Evolutionary conservation across 2,329 filamentous ascomycete species (phyloP).

Genomic region (Pseudogymnoascus sp.): DNA sequence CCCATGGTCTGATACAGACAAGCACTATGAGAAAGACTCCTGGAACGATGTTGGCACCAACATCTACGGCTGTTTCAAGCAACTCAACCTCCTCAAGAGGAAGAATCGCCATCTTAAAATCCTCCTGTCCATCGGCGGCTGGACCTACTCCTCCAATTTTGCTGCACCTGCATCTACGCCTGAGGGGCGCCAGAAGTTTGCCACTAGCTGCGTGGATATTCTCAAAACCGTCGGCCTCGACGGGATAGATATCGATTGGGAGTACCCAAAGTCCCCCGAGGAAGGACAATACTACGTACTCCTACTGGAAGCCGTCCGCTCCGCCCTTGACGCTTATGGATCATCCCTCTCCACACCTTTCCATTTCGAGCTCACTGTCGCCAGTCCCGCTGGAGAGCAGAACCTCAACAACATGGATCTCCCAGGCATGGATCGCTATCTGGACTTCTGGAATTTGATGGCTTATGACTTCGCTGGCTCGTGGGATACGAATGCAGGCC

Average conservation of each 20-base stretch:
- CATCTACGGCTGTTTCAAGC: slow-evolving; percentile 82
- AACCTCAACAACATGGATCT: slow-evolving; percentile 59
- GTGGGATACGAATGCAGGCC: slow-evolving; percentile 66
- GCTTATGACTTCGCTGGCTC: slow-evolving; percentile 82
- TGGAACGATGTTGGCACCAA: slow-evolving; percentile 71
- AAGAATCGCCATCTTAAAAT: slow-evolving; percentile 77
- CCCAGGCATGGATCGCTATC: slow-evolving; percentile 54
- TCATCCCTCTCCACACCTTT: slow-evolving; percentile 31
- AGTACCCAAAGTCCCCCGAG: slow-evolving; percentile 49
- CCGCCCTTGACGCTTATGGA: slow-evolving; percentile 52
- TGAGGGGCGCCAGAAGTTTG: slow-evolving; percentile 64
- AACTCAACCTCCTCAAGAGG: slow-evolving; percentile 77
- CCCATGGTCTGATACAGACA: slow-evolving; percentile 62
- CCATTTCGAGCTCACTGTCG: slow-evolving; percentile 59
- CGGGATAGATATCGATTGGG: slow-evolving; percentile 63
- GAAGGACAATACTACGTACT: slow-evolving; percentile 54
- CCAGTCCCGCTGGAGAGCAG: slow-evolving; percentile 53
- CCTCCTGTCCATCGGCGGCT: slow-evolving; percentile 81
- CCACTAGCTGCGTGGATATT: slow-evolving; percentile 63
- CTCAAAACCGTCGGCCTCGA: slow-evolving; percentile 77
- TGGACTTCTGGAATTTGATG: slow-evolving; percentile 79
- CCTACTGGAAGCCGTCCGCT: slow-evolving; percentile 49
- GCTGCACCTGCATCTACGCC: slow-evolving; percentile 64
- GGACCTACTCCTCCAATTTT: slow-evolving; percentile 87
- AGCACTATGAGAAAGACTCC: slow-evolving; percentile 60